These are phyloP conservation scores for Citrus cavaleriei DNA, from an alignment of 345 rosid species.

Conservation along the genomic window DNA sequence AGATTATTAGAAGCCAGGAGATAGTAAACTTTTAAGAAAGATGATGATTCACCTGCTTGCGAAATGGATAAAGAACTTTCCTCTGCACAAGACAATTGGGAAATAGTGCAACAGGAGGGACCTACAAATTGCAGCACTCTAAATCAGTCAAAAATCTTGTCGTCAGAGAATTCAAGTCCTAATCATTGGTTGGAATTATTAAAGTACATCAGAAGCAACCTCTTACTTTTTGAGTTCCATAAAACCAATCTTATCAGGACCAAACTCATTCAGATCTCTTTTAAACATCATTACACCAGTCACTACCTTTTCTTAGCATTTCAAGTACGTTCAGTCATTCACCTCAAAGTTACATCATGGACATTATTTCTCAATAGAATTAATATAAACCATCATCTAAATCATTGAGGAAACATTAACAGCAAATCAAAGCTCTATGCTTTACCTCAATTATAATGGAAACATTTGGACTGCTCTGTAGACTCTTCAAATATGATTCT, in stretches of 20 bases:
- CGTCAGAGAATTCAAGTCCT: background rate
- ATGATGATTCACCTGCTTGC: constrained; percentile 58
- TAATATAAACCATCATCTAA: background rate
- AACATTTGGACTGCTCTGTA: constrained; percentile 68
- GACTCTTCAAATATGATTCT: constrained; percentile 66
- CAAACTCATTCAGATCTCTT: constrained; percentile 1
- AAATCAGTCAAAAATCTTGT: constrained; percentile 13
- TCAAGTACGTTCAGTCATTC: background rate
- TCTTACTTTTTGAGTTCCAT: background rate
- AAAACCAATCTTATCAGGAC: background rate
- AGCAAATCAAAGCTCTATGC: constrained; percentile 1
- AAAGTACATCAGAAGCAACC: background rate
- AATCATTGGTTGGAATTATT: background rate
- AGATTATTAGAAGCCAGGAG: background rate
- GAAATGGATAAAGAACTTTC: constrained; percentile 77
- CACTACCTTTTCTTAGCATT: background rate
- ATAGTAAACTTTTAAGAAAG: background rate
- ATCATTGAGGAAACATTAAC: background rate
- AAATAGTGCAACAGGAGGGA: constrained; percentile 77
- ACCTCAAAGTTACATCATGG: background rate
- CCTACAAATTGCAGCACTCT: constrained; percentile 35
- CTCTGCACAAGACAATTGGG: constrained; percentile 79
- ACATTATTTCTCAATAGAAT: background rate
- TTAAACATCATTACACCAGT: background rate
- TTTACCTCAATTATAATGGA: constrained; percentile 80